Evolutionary conservation across 805 yeast species (phyloP), one percentile per base, ranked within the genome.

Genomic region (Cyberlindnera maclurae): DNA sequence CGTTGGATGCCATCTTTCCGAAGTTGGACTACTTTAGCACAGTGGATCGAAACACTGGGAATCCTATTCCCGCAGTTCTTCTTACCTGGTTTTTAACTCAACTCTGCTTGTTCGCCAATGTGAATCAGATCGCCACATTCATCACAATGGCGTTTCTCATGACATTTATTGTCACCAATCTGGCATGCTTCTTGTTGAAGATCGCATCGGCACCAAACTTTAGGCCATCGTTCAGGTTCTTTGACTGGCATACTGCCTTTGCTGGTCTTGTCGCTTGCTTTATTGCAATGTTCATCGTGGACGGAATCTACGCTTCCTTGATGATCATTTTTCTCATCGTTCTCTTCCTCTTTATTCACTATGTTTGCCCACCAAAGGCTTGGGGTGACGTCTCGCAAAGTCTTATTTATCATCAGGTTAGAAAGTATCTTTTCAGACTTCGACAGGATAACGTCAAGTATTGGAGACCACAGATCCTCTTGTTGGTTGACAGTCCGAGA

Each of bases 361-460:
- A 88, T 54, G 72, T 77, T 36, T 83, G 96, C 10, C 96, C 97
- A 2, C 97, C 98, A 5, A 88, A 87, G 56, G 83, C 89, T 26
- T 93, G 96, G 89, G 99, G 99, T 27, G 99, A 93, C 61, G 97
- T 93, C 17, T 89, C 97, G 3, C 98, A 93, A 60, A 77, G 89
- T 31, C 70, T 93, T 44, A 90, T 93, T 36, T 93, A 93, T 59
- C 98, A 93, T 57, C 99, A 93, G 61, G 97, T 93, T 10, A 68
- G 99, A 49, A 93, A 93, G 57, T 93, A 93, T 55, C 64, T 87
- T 32, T 63, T 93, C 43, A 68, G 95, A 38, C 67, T 90, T 31
- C 75, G 87, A 42, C 87, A 87, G 51, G 96, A 93, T 54, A 94
- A 90, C 57, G 96, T 93, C 37, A 93, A 93, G 62, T 93, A 89